Conservation (phyloP, 495 filamentous ascomycete species). For the Aspergillus avenaceus region DNA sequence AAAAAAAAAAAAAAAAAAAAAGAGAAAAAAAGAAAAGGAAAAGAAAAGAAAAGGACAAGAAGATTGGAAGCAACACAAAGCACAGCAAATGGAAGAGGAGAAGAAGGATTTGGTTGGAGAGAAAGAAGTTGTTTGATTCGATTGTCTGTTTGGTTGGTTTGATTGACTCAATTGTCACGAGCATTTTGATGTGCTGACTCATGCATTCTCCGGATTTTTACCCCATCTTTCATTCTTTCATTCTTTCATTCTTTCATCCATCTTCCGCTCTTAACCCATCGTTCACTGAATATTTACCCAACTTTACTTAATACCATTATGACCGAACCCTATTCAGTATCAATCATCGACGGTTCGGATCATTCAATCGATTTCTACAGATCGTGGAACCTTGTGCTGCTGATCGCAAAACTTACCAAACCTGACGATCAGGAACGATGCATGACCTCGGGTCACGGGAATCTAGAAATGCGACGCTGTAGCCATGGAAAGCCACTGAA, state of each 20-base stretch:
- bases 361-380: too few relatives aligned
- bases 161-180: too few relatives aligned
- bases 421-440: not conserved
- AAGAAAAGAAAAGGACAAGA: conserved; percentile 1
- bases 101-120: too few relatives aligned
- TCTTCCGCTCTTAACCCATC: not conserved
- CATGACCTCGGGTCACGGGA: not conserved
- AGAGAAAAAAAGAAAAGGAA: not conserved
- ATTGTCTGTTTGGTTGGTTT: not conserved
- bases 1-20: not conserved
- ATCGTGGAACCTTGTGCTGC: too few relatives aligned
- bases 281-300: too few relatives aligned
- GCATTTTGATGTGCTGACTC: not conserved
- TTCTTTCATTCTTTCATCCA: not conserved
- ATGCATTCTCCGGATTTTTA: not conserved
- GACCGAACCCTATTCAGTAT: too few relatives aligned
- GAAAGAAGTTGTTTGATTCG: not conserved
- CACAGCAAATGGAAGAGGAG: not conserved
- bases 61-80: not conserved
- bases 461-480: not conserved
- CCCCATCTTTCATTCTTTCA: too few relatives aligned
- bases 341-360: too few relatives aligned
- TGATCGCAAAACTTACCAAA: not conserved
- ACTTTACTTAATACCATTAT: too few relatives aligned
- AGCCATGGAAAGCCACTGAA: not conserved